These are phyloP conservation scores for Fraxinus nigra DNA, from an alignment of 305 asterid genomes.

Conservation along the genomic window DNA sequence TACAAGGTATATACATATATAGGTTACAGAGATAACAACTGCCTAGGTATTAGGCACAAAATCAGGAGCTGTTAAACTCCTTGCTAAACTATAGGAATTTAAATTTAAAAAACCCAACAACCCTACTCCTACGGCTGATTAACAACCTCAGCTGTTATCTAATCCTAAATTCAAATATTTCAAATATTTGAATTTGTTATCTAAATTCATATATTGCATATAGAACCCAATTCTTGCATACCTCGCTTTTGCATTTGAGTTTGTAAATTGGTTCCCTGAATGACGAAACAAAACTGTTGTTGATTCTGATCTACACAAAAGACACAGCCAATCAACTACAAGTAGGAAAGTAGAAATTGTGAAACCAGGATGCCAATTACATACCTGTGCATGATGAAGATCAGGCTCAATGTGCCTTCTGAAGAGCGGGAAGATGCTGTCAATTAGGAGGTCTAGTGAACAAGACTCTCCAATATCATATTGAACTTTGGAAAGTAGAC, in stretches of 20 bases:
- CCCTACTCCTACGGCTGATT: no score
- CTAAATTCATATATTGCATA: not conserved
- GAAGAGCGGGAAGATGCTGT: conserved; percentile 97
- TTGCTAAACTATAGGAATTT: no score
- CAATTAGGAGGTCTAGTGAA: conserved; percentile 91
- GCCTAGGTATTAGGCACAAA: no score
- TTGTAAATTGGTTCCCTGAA: conserved; percentile 99
- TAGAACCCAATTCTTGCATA: conserved; percentile 26
- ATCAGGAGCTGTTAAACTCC: no score
- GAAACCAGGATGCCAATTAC: conserved; percentile 28
- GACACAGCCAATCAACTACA: conserved; percentile 32
- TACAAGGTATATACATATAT: no score
- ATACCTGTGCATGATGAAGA: conserved; percentile 98
- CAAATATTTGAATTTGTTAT: no score
- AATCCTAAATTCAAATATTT: no score
- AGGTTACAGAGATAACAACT: no score
- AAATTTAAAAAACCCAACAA: no score
- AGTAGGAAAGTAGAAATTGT: conserved; percentile 25
- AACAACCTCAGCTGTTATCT: no score
- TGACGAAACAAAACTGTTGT: conserved; percentile 97
- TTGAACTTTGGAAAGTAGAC: conserved; percentile 97
- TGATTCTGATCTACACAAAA: conserved; percentile 87
- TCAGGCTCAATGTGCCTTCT: conserved; percentile 97
- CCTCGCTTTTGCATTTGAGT: conserved; percentile 95
- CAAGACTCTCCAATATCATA: conserved; percentile 97